phyloP scores from a whole-genome alignment of 2,329 filamentous ascomycete species.

The Fusarium tuaranense region DNA sequence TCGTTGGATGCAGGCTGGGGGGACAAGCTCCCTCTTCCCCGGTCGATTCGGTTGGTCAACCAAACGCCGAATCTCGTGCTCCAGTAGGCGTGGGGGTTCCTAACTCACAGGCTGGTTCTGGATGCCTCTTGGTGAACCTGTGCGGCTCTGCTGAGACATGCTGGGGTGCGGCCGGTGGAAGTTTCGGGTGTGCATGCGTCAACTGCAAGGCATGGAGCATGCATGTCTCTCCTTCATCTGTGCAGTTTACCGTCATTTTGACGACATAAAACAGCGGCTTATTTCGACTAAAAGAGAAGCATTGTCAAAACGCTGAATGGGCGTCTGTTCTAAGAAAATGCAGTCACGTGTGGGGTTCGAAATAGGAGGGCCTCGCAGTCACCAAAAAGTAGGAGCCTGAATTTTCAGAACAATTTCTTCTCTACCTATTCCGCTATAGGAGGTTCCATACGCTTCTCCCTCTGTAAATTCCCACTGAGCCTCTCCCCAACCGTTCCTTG shows the following conservation, averaged over 20 bases:
- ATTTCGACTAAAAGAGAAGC: accelerated
- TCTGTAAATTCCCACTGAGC: not conserved
- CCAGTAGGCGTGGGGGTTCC: not conserved
- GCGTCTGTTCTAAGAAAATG: accelerated
- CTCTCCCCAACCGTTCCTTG: not conserved
- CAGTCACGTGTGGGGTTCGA: not conserved
- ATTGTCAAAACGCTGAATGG: not conserved
- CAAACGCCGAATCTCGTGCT: not conserved
- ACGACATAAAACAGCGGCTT: not conserved
- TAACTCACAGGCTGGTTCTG: not conserved
- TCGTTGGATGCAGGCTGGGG: not conserved
- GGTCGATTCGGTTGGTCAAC: not conserved
- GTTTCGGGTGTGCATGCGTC: not conserved
- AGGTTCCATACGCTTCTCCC: not conserved
- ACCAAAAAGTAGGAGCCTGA: not conserved
- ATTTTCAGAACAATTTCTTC: not conserved
- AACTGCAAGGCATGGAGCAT: not conserved
- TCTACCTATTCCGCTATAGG: not conserved
- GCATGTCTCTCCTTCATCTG: not conserved
- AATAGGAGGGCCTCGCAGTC: not conserved
- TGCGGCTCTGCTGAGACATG: not conserved
- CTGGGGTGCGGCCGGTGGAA: not conserved
- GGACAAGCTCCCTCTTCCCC: not conserved
- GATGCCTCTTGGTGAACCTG: not conserved
- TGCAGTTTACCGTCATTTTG: not conserved